phyloP scores from a whole-genome alignment of 2,329 filamentous ascomycete genomes.

The Neopestalotiopsis clavispora region DNA sequence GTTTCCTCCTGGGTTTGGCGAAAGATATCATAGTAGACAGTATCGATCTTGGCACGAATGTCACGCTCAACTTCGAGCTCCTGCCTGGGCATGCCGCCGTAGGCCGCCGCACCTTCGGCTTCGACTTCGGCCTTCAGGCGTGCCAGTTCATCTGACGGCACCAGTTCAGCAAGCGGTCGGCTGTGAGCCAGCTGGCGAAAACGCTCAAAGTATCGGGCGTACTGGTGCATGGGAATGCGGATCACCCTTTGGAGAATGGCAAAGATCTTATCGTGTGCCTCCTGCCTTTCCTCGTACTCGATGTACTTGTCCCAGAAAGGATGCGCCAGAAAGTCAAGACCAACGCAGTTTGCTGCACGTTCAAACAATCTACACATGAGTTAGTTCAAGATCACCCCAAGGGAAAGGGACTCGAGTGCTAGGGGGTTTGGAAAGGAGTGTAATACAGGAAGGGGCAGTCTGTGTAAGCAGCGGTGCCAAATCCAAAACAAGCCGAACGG shows the following conservation, averaged over 20 bases:
- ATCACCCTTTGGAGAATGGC: slow-evolving; percentile 82
- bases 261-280: slow-evolving; percentile 84
- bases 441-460: slow-evolving; percentile 65
- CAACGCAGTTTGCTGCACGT: slow-evolving; percentile 81
- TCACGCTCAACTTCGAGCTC: slow-evolving; percentile 85
- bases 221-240: slow-evolving; percentile 93
- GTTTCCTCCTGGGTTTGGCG: slow-evolving; percentile 84
- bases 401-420: slow-evolving; percentile 29
- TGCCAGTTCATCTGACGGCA: slow-evolving; percentile 68
- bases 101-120: slow-evolving; percentile 58
- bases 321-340: slow-evolving; percentile 91
- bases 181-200: slow-evolving; percentile 79
- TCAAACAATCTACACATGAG: slow-evolving; percentile 80
- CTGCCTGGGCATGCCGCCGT: slow-evolving; percentile 59
- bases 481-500: slow-evolving; percentile 44
- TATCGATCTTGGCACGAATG: slow-evolving; percentile 79
- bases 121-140: slow-evolving; percentile 76
- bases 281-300: slow-evolving; percentile 91
- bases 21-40: slow-evolving; percentile 81
- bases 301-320: slow-evolving; percentile 99
- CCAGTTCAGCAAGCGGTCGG: slow-evolving; percentile 75
- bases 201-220: slow-evolving; percentile 91
- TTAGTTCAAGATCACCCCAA: slow-evolving; percentile 34
- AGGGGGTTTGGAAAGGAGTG: slow-evolving; percentile 52
- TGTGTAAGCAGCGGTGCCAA: slow-evolving; percentile 57